Evolutionary conservation across 352 stramenopile species (phyloP).

Genomic region (Phytophthora tubulina): DNA sequence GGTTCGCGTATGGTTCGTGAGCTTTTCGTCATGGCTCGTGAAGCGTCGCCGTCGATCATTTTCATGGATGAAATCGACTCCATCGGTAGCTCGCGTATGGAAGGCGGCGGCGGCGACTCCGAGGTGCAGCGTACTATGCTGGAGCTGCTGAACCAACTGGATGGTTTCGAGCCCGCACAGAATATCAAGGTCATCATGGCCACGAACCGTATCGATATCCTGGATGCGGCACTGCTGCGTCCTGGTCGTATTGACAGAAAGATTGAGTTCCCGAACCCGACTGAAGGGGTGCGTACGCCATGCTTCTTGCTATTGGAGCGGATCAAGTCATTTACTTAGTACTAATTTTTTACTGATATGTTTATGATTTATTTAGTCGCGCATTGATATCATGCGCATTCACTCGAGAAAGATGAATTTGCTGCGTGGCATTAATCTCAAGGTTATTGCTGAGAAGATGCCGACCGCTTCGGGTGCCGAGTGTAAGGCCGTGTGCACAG

Average conservation of each 20-base stretch:
- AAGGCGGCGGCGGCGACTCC: conserved; percentile 95
- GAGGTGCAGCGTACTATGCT: conserved; percentile 99
- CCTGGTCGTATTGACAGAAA: conserved; percentile 99
- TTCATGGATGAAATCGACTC: conserved; percentile 99
- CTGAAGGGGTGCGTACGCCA: conserved; percentile 83
- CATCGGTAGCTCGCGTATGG: conserved; percentile 95
- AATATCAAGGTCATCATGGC: conserved; percentile 99
- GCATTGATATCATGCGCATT: conserved; percentile 98
- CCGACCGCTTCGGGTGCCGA: conserved; percentile 97
- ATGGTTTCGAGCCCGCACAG: conserved; percentile 96
- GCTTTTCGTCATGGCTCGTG: conserved; percentile 99
- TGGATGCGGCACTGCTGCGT: conserved; percentile 97
- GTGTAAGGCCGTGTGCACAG: conserved; percentile 99
- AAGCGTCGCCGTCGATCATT: conserved; percentile 99
- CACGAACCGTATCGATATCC: conserved; percentile 99
- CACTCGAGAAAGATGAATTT: conserved; percentile 99
- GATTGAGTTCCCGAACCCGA: conserved; percentile 99
- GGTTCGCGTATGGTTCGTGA: conserved; percentile 99
- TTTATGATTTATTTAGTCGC: conserved; percentile 61
- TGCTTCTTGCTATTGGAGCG: conserved; percentile 5
- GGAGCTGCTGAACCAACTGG: conserved; percentile 99
- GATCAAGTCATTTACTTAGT: not conserved
- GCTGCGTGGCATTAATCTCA: conserved; percentile 98
- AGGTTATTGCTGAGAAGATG: conserved; percentile 99
- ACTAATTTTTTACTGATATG: conserved; percentile 25